Evolutionary conservation across 75 land plant species (phyloP), one percentile per base, ranked within the genome.

Genomic region (Chamaecyparis obtusa): DNA sequence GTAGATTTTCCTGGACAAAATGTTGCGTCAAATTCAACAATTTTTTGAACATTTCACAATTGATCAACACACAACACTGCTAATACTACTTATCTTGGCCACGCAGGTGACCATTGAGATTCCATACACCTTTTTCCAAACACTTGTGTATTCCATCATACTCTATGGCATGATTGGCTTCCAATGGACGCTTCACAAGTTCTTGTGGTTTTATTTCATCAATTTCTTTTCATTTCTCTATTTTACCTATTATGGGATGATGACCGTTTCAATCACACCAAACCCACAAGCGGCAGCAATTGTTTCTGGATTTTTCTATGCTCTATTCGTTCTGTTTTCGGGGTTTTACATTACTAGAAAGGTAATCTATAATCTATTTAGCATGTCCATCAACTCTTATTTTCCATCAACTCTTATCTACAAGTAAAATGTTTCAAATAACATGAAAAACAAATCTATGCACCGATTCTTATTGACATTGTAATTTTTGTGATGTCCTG

Each of bases 231-330:
- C 90, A 43, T 89, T 92, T 54, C 89, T 92, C 35, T 92, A 91
- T 82, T 92, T 91, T 88, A 91, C 93, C 44, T 92, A 89, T 72
- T 93, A 93, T 69, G 94, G 94, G 19, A 93, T 93, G 94, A 91
- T 93, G 91, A 87, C 93, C 30, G 94, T 93, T 13, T 88, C 94
- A 19, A 86, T 93, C 54, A 93, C 94, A 37, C 94, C 94, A n/a
- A 93, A 91, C 54, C 86, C 87, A 41, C 86, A 91, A 87, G 85
- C 91, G 33, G 94, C 94, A 15, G 88, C 93, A 9, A 90, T 92
- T 72, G 54, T 91, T 9, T 88, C 94, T 44, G 83, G 89, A 3
- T 84, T 87, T 1, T 90, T 93, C 83, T 93, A 90, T 77, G 91
- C 85, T 74, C 67, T 91, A 11, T 93, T 89, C 86, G 90, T 85